Evolutionary conservation across 768 basidiomycete genomes (phyloP), one percentile per base, ranked within the genome.

Genomic region (Chalciporus chontae): DNA sequence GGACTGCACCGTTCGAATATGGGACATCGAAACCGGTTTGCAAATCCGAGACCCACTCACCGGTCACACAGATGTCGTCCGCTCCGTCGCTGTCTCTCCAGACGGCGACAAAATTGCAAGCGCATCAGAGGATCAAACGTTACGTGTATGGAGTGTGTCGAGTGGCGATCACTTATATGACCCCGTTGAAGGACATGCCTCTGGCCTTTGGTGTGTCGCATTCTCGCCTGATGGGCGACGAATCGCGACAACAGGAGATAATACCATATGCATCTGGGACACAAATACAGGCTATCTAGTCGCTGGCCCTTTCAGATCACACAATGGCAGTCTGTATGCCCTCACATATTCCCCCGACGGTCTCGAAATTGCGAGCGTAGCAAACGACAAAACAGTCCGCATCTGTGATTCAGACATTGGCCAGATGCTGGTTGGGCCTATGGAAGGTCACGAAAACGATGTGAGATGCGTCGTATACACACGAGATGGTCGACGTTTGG

Each of bases 281-380:
- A 48, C 61, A 31, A 54, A 59, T 43, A 60, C 63, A 21, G 65
- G 61, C 9, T 42, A 54, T 27, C 38, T 63, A 44, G 50, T 61
- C 50, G 51, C 54, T 45, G 65, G 61, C 42, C 65, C 58, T 7
- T 65, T 69, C 51, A 53, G 59, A 40, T 65, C 61, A 26, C 64
- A 65, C 64, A 59, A 63, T 48, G 61, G 61, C 61, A 65, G 63
- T 48, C 61, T 63, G 8, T 66, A 65, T 44, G 53, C 63, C 50
- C 56, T 65, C 78, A 45, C 81, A 70, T 79, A 52, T 19, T 55
- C 55, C 47, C 63, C 63, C 29, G 63, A 65, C 21, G 61, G 63
- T 24, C 63, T 63, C 59, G 63, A 66, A 38, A 65, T 65, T 52
- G 61, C 58, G 39, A 65, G 60, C 56, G 63, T 58, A 8, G 60